These are phyloP conservation scores for Fibroporia radiculosa DNA, from an alignment of 768 basidiomycete genomes.

Conservation along the genomic window DNA sequence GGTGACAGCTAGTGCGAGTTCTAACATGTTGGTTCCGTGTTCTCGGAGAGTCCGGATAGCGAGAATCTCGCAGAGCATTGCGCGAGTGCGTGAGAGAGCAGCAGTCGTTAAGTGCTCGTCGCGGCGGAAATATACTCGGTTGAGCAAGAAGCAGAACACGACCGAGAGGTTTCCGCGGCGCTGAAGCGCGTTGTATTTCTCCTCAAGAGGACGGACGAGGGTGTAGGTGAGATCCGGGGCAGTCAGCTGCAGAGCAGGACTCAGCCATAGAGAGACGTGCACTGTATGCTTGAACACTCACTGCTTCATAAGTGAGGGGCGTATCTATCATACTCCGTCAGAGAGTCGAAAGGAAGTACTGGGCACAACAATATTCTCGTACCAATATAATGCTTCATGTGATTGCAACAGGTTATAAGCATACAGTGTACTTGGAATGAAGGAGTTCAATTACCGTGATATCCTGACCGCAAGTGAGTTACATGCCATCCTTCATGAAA, in stretches of 20 bases:
- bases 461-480: constrained; percentile 35
- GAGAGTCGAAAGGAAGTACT: neutral
- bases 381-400: constrained; percentile 62
- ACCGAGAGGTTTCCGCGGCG: constrained; percentile 70
- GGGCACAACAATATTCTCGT: neutral
- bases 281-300: constrained; percentile 34
- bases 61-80: constrained; percentile 82
- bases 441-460: constrained; percentile 41
- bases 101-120: constrained; percentile 68
- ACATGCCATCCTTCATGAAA: constrained; percentile 6
- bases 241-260: constrained; percentile 54
- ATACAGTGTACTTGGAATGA: neutral
- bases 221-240: constrained; percentile 89
- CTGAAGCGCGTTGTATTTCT: constrained; percentile 77
- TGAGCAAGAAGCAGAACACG: constrained; percentile 84
- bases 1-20: constrained; percentile 62
- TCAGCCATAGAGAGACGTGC: neutral
- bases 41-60: constrained; percentile 74
- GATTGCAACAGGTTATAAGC: constrained; percentile 7
- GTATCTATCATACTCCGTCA: constrained; percentile 48
- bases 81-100: constrained; percentile 66
- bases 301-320: constrained; percentile 74
- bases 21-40: constrained; percentile 59
- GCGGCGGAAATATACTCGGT: constrained; percentile 76
- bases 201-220: constrained; percentile 77